Evolutionary conservation across 108 stramenopile genomes (phyloP), one percentile per base, ranked within the genome.

Genomic region (Nitzschia inconspicua): DNA sequence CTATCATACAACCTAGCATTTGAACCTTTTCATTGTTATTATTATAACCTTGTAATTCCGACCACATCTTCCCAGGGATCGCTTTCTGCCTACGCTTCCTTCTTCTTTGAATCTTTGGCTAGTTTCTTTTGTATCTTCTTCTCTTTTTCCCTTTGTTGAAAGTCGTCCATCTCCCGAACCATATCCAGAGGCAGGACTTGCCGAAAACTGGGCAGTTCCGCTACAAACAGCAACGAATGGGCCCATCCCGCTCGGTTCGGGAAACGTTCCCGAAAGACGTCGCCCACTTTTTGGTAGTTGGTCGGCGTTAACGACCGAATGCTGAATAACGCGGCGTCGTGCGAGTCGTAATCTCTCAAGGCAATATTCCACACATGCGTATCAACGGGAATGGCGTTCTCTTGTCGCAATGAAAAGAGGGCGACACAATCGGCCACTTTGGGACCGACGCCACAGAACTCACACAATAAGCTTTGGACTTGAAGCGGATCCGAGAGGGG

Each of bases 361-460:
- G 95, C 96, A 62, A 99, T 98, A 26, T 92, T 83, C 95, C 96
- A 97, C 0, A 99, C 98, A 62, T 98, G 96, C 7, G 88, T 84
- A 63, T 98, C 97, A 4, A 98, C 98, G 2, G 99, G 98, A 29
- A 99, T 96, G 22, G 91, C 80, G 19, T 84, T 84, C 14, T 71
- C 51, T 51, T 94, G 86, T 44, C 85, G 89, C 16, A 98, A 57
- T 14, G 92, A 94, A 65, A 99, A 99, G 1, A 99, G 85, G 13
- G 97, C 96, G 4, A 99, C 89, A 66, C 99, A 99, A 66, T 99
- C 99, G 10, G 99, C 99, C 0, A 99, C 97, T 57, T 99, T 97
- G n/a, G 73, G 73, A 0, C 97, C 97, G 4, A 96, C 95, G 10
- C 97, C 97, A 50, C 60, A 73, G 42, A 93, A 91, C 36, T 86